Base-by-base conservation (phyloP, 2,329 filamentous ascomycete species). In the Venturia effusa region DNA sequence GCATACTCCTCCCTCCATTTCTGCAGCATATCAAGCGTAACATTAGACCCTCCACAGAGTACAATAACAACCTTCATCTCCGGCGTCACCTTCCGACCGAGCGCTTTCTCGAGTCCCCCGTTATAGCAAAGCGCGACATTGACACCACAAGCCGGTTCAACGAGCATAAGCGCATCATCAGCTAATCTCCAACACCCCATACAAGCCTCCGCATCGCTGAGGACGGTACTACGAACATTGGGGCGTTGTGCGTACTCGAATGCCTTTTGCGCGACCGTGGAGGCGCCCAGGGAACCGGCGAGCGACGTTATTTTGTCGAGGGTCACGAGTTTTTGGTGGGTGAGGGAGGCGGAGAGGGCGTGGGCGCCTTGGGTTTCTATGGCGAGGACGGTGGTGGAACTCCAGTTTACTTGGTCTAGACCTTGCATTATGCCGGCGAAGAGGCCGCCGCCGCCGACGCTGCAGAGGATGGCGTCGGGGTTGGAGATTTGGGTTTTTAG, bases 101-200 rank as follows among this genome's bases (percentile, higher is more conserved):
- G 68, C 1, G 73, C 76, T 68, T 80, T 79, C 70, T 86, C 81
- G 70, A 95, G 71, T 48, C 40, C 74, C 0, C 83, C 85, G 48
- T 83, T 83, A 70, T 90, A 91, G 65, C 81, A 85, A 3, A 84
- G 73, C 1, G 88, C 90, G 15, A 96, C 76, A 62, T 88, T 88
- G 6, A 93, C 91, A 0, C 92, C 92, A 73, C 93, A 97, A 0
- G 92, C 86, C 41, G 88, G 79, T 77, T 97, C 93, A 3, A 96
- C 90, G 64, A 96, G 78, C 64, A 93, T 77, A 32, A 88, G 79
- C 69, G 92, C 89, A 66, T 96, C 91, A 68, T 97, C 89, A 11
- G 90, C 87, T 66, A 97, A 86, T 30, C 84, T 80, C 70, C 88
- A 85, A 63, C 88, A 89, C 2, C 87, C 92, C 75, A 87, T 83